A percentile compares a stretch with the other conserved stretches of the same genome.
Conservation (phyloP, 345 rosid species). For the Cardamine occulta region DNA sequence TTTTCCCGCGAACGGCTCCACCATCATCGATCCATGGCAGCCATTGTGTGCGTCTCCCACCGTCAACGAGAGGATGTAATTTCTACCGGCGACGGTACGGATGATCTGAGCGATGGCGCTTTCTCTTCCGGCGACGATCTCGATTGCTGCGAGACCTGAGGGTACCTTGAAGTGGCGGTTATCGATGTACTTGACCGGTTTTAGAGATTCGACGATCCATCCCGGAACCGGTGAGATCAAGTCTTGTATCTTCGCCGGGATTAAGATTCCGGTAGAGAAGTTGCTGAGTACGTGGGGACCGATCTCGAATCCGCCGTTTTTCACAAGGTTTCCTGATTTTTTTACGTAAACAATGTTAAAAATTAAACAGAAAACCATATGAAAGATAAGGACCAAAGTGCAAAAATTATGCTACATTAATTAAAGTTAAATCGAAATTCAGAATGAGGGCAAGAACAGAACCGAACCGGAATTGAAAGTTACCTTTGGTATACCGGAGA, state of each 20-base stretch:
- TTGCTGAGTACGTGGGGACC: constrained; percentile 84
- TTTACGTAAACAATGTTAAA: not conserved
- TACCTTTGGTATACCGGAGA: constrained; percentile 50
- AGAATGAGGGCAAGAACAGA: not conserved
- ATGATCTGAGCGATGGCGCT: constrained; percentile 83
- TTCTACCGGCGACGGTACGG: constrained; percentile 52
- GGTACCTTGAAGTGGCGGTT: constrained; percentile 69
- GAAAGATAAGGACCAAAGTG: not conserved
- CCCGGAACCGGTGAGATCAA: constrained; percentile 76
- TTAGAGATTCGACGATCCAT: constrained; percentile 89
- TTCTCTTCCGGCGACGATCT: constrained; percentile 80
- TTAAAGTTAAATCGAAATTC: not conserved
- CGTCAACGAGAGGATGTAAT: constrained; percentile 59
- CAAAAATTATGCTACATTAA: not conserved
- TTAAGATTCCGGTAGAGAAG: constrained; percentile 78
- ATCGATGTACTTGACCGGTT: constrained; percentile 79
- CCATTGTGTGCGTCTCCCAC: constrained; percentile 78
- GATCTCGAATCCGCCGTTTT: constrained; percentile 76
- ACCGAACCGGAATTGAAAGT: not conserved
- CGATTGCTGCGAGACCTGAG: constrained; percentile 60
- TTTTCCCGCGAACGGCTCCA: constrained; percentile 69
- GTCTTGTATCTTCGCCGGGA: constrained; percentile 61
- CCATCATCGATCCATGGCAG: constrained; percentile 86
- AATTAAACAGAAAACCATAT: not conserved
- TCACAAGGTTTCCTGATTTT: constrained; percentile 55